Evolutionary conservation across 169 alveolate genomes (phyloP).

Genomic region (Babesia caballi): DNA sequence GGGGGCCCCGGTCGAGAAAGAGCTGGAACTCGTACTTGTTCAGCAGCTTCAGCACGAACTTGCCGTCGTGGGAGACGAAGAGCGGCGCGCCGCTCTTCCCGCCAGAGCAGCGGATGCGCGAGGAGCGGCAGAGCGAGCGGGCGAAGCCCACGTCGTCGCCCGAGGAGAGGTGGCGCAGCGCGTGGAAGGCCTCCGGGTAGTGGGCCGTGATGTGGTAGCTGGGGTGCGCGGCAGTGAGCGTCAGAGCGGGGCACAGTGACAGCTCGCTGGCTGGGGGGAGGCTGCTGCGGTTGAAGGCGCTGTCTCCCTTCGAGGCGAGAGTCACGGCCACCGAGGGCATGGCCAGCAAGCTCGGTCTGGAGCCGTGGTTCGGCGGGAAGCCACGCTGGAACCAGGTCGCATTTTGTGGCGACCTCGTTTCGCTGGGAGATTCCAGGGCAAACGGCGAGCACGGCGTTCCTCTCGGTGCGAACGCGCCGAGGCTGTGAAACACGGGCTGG

Average conservation of each 20-base stretch:
- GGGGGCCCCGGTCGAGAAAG: constrained; percentile 37
- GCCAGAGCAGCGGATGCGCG: constrained; percentile 37
- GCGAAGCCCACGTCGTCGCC: constrained; percentile 54
- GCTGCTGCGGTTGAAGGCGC: background rate
- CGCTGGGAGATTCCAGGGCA: background rate
- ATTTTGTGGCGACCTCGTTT: background rate
- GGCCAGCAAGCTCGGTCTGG: background rate
- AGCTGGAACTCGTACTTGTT: constrained; percentile 49
- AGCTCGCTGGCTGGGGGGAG: background rate
- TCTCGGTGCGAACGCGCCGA: background rate
- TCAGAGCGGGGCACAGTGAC: background rate
- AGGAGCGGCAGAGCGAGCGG: constrained; percentile 44
- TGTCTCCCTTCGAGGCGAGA: background rate
- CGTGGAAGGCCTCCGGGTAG: constrained; percentile 41
- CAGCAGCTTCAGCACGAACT: constrained; percentile 39
- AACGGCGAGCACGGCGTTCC: background rate
- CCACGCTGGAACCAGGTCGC: no score
- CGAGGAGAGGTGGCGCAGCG: constrained; percentile 33
- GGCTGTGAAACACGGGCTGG: background rate
- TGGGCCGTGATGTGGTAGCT: constrained; percentile 17
- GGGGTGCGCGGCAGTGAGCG: background rate
- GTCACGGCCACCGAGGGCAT: background rate
- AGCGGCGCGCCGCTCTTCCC: constrained; percentile 67
- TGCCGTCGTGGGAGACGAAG: constrained; percentile 58
- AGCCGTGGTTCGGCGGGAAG: background rate